These are phyloP conservation scores for Candida tetrigidarum DNA, from an alignment of 1,139 yeast species.

Conservation along the genomic window DNA sequence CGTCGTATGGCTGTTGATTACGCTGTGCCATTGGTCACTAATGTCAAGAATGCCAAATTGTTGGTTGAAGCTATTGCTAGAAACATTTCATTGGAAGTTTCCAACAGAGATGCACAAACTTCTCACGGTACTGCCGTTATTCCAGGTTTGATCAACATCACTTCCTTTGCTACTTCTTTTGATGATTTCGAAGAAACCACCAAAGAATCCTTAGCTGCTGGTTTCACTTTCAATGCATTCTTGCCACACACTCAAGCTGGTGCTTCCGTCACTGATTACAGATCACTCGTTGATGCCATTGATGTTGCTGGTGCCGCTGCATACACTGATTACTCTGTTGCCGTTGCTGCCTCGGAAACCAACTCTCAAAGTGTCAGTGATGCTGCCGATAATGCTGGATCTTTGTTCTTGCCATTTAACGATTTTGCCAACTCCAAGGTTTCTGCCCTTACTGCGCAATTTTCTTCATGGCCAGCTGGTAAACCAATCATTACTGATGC, in stretches of 20 bases:
- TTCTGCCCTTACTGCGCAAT: constrained; percentile 76
- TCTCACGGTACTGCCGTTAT: constrained; percentile 81
- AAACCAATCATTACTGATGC: constrained; percentile 95
- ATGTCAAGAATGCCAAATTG: constrained; percentile 96
- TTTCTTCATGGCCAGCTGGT: constrained; percentile 79
- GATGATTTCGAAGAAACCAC: constrained; percentile 68
- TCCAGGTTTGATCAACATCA: constrained; percentile 86
- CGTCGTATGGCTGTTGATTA: constrained; percentile 99
- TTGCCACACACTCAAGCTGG: constrained; percentile 72
- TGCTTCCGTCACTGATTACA: constrained; percentile 60
- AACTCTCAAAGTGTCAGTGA: constrained; percentile 67
- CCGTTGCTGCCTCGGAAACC: constrained; percentile 79
- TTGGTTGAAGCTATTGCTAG: constrained; percentile 92
- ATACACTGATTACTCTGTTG: constrained; percentile 80
- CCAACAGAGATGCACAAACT: constrained; percentile 86
- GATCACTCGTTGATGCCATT: constrained; percentile 66
- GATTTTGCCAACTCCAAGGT: constrained; percentile 73
- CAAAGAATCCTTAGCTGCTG: constrained; percentile 76
- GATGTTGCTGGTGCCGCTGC: constrained; percentile 62
- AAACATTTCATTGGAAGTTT: constrained; percentile 66
- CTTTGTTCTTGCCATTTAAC: constrained; percentile 81
- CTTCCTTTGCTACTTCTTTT: constrained; percentile 77
- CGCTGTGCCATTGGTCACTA: constrained; percentile 96
- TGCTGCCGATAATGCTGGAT: constrained; percentile 71
- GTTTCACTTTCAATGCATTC: constrained; percentile 86